Conservation (phyloP, 495 filamentous ascomycete genomes). For the Annulohypoxylon moriforme region DNA sequence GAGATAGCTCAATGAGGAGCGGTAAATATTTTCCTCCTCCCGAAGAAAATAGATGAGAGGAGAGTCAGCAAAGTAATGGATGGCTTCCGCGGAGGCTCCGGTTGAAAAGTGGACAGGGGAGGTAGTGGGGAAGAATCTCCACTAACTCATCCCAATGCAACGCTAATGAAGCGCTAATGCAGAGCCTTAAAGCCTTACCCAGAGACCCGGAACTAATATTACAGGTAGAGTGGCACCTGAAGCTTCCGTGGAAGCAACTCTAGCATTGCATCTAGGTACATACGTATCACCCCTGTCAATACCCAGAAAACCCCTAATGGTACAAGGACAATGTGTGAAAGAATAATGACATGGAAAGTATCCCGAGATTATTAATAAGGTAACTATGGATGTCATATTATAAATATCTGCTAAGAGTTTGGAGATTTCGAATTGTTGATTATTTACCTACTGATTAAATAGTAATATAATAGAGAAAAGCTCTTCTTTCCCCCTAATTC, state of each 20-base stretch:
- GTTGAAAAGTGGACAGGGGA: not conserved
- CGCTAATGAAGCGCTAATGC: not conserved
- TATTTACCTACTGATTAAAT: no score
- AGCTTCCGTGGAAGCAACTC: not conserved
- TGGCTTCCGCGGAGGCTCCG: constrained; percentile 12
- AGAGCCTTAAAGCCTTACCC: not conserved
- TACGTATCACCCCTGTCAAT: not conserved
- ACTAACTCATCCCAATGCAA: no score
- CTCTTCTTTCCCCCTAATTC: no score
- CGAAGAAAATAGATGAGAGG: not conserved
- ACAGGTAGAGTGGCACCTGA: not conserved
- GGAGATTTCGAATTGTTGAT: no score
- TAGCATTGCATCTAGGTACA: not conserved
- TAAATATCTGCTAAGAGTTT: no score
- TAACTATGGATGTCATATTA: no score
- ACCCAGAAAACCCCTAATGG: not conserved
- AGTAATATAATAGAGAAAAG: not conserved
- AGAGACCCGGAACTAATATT: not conserved
- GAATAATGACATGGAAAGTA: not conserved
- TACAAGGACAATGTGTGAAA: not conserved
- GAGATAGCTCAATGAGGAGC: no score
- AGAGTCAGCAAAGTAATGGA: not conserved
- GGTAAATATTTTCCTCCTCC: not conserved
- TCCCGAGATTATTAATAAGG: no score
- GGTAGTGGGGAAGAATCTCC: not conserved